A percentile compares a stretch with the other conserved stretches of the same genome.
Conservation (phyloP, 2,329 filamentous ascomycete genomes). For the Aspergillus versicolor region DNA sequence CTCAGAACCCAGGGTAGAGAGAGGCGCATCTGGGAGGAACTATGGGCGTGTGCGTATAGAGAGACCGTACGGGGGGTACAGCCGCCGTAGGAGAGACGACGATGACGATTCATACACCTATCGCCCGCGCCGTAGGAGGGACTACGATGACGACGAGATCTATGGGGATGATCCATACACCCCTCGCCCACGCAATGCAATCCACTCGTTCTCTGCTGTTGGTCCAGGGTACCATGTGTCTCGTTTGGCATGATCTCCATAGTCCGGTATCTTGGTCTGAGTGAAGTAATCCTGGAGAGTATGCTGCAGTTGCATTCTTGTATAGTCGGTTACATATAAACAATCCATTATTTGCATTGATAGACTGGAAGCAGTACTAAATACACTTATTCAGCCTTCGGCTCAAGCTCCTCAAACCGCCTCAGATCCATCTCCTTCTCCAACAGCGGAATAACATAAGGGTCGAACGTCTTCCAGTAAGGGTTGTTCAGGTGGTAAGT, state of each 20-base stretch:
- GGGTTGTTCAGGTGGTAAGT: slow-evolving; percentile 67
- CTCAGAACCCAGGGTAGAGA: no score
- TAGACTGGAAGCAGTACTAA: no score
- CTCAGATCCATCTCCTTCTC: slow-evolving; percentile 69
- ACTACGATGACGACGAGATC: not conserved
- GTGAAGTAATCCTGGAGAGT: no score
- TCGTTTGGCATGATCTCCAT: not conserved
- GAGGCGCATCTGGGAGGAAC: no score
- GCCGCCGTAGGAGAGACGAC: not conserved
- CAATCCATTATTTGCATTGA: no score
- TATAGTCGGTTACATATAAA: no score
- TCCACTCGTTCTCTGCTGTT: slow-evolving; percentile 1
- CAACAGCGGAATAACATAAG: slow-evolving; percentile 68
- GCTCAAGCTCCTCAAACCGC: slow-evolving; percentile 62
- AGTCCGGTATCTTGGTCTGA: no score
- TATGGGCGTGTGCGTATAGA: no score
- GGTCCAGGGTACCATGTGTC: slow-evolving; percentile 7
- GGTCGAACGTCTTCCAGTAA: slow-evolving; percentile 75
- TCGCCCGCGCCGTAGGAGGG: not conserved
- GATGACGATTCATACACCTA: not conserved
- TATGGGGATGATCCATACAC: not conserved
- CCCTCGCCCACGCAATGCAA: not conserved
- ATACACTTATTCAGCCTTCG: no score
- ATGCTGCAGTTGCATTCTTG: no score
- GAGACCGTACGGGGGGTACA: no score